Percentiles rank a stretch among this genome's conserved stretches.
Conservation (phyloP, 2,329 filamentous ascomycete genomes). For the Apiospora phragmitis region DNA sequence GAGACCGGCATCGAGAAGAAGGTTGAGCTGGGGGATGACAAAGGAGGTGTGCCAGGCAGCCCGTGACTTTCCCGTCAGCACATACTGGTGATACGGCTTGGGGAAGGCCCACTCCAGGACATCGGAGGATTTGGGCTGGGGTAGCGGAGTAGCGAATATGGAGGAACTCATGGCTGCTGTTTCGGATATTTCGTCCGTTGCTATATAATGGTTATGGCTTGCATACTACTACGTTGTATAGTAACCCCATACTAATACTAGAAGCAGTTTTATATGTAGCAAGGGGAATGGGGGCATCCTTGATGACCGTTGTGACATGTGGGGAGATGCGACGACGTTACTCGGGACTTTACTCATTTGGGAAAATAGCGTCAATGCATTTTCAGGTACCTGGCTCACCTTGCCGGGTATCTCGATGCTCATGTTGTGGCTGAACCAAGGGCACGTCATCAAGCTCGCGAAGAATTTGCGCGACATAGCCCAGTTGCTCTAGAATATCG, state of each 20-base stretch:
- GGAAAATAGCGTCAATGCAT: neutral
- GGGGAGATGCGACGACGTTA: neutral
- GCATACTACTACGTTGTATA: conserved; percentile 3
- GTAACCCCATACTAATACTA: conserved; percentile 2
- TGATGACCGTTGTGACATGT: neutral
- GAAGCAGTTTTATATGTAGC: neutral
- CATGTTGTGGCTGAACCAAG: neutral
- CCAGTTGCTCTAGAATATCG: neutral
- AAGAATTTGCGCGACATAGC: neutral
- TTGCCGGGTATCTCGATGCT: neutral
- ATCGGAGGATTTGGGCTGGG: conserved; percentile 44
- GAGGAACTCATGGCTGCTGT: neutral
- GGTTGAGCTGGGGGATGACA: conserved; percentile 48
- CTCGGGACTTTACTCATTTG: neutral
- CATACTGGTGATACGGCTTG: conserved; percentile 40
- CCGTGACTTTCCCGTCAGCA: conserved; percentile 47
- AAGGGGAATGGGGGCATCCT: neutral
- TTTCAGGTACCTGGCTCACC: neutral
- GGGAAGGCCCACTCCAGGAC: conserved; percentile 48
- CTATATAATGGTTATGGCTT: neutral
- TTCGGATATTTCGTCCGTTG: neutral
- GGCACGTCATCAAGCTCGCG: neutral
- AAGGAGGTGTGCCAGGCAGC: conserved; percentile 55
- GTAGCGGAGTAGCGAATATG: conserved; percentile 45
- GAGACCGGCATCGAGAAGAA: conserved; percentile 50